Base-by-base conservation (phyloP, 2,329 filamentous ascomycete species). In the Metarhizium guizhouense region DNA sequence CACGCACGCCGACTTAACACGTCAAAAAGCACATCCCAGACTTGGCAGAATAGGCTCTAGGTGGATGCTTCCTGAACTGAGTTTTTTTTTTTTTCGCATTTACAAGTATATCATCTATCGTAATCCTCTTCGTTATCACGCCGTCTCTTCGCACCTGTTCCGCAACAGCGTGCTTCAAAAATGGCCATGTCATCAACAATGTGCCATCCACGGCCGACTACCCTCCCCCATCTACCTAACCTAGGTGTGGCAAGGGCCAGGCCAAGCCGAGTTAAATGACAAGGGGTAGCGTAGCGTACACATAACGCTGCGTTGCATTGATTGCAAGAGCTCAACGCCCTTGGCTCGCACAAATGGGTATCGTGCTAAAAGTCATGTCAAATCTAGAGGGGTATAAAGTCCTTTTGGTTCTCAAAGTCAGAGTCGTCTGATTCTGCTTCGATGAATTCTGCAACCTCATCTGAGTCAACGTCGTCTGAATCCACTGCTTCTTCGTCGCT, bases 381-480 rank as follows among this genome's bases (percentile, higher is more conserved):
- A 48, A 45, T 52, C 55, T 53, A 75, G 53, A 75, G 66, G 51
- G 66, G 64, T 67, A 87, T 80, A 64, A 78, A 87, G 66, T 86
- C 83, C 67, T 79, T 77, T 63, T 81, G 76, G 62, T 78, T 74
- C 56, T 77, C 74, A 66, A 84, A 79, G 59, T 82, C 81, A 54
- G 76, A 70, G 60, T 81, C 78, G 54, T 78, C 74, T 56, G 72
- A 75, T 56, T 80, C 78, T 57, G 80, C 77, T 55, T 78, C 74
- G 59, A 86, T 77, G 64, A 85, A 84, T 68, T 87, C 84, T 65
- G 86, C 84, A 57, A 86, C 77, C 59, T 82, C 83, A 67, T 91
- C 88, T 54, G 88, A 92, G 71, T 92, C 87, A 64, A 89, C 81
- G 68, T 93, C 88, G 68, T 92, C 86, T 67, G 84, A 88, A 67